These are phyloP conservation scores for Scortechinia acanthostroma DNA, from an alignment of 2,329 filamentous ascomycete species.

Conservation along the genomic window DNA sequence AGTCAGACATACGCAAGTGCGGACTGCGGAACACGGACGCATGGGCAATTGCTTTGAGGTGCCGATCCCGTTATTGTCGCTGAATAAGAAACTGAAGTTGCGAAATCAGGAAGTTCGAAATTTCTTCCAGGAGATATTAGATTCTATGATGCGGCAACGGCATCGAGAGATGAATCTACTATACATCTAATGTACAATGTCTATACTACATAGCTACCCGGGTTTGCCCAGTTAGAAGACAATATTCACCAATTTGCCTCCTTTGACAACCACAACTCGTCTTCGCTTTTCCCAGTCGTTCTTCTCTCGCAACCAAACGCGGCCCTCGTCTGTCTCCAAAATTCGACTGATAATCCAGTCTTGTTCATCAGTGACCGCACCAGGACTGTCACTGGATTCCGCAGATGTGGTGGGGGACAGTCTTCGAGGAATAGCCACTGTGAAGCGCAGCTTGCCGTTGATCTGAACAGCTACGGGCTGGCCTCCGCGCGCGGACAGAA, in stretches of 20 bases:
- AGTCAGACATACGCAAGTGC: too few relatives aligned
- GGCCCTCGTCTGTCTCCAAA: conserved; percentile 34
- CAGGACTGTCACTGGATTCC: background rate
- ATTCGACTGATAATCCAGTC: conserved; percentile 35
- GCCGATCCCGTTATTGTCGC: too few relatives aligned
- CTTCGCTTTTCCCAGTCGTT: conserved; percentile 24
- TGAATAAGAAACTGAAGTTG: too few relatives aligned
- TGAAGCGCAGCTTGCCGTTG: conserved; percentile 51
- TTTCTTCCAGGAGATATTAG: too few relatives aligned
- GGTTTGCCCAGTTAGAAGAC: conserved; percentile 25
- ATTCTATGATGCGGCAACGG: too few relatives aligned
- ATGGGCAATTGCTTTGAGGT: too few relatives aligned
- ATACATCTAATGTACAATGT: too few relatives aligned
- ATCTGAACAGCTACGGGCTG: conserved; percentile 42
- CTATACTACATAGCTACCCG: too few relatives aligned
- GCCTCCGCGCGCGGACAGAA: conserved; percentile 23
- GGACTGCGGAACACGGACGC: too few relatives aligned
- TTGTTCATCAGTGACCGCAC: conserved; percentile 17
- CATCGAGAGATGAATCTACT: too few relatives aligned
- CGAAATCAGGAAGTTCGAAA: too few relatives aligned
- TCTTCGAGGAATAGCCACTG: conserved; percentile 33
- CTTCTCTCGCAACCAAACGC: conserved; percentile 20
- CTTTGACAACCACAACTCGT: conserved; percentile 42
- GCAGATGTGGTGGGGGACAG: conserved; percentile 9
- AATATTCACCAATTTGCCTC: conserved; percentile 47